Percentiles rank a stretch among this genome's conserved stretches.
phyloP scores from a whole-genome alignment of 441 rosid genomes.

The Adansonia madagascariensis region DNA sequence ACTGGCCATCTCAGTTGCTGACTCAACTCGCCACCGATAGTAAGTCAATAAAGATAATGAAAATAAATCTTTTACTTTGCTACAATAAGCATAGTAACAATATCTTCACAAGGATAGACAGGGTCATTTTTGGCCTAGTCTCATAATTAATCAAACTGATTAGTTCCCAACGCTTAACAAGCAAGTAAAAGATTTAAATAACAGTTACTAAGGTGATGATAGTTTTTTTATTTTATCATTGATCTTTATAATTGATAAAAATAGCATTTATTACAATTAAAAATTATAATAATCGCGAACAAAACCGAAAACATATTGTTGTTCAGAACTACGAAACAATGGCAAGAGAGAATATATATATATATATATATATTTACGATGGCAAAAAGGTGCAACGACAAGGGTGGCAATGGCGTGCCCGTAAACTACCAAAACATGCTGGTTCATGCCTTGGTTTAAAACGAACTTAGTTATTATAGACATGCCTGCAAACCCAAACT shows the following conservation, averaged over 20 bases:
- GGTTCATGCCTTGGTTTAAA: slow-evolving; percentile 59
- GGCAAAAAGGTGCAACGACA: slow-evolving; percentile 61
- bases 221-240: no score
- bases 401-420: slow-evolving; percentile 53
- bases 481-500: slow-evolving; percentile 56
- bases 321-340: background rate
- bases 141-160: slow-evolving; percentile 20
- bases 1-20: background rate
- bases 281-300: no score
- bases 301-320: no score
- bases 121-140: slow-evolving; percentile 59
- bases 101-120: slow-evolving; percentile 52
- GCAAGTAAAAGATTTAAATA: background rate
- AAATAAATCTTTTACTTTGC: slow-evolving; percentile 36
- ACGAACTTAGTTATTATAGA: slow-evolving; percentile 56
- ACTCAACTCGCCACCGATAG: background rate
- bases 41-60: background rate
- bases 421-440: slow-evolving; percentile 55
- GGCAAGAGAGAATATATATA: background rate
- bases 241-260: no score
- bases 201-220: no score
- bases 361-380: slow-evolving; percentile 16
- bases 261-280: no score
- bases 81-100: slow-evolving; percentile 59
- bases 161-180: background rate